Percentiles rank a stretch among this genome's conserved stretches.
Conservation (phyloP, 352 stramenopile genomes). For the Poterioochromonas sp. region DNA sequence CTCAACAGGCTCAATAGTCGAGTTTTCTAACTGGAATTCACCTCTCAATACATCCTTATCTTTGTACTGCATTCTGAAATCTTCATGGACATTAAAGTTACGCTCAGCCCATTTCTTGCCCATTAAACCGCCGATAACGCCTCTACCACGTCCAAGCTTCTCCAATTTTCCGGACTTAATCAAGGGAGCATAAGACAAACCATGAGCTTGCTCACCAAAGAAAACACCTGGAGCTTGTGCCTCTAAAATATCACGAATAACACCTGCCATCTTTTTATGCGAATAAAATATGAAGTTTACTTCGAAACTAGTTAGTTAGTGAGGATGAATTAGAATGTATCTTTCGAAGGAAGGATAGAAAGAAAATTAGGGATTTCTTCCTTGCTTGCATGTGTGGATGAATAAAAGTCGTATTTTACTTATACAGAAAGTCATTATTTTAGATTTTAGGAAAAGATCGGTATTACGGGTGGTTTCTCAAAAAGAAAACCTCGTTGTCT, state of each 20-base stretch:
- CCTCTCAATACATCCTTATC: neutral
- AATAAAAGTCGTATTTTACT: constrained; percentile 18
- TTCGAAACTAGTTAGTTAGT: constrained; percentile 15
- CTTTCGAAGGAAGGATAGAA: constrained; percentile 13
- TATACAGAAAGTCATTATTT: constrained; percentile 18
- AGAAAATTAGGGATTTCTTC: constrained; percentile 15
- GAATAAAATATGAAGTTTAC: constrained; percentile 18
- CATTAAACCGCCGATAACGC: neutral
- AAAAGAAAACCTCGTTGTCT: constrained; percentile 9
- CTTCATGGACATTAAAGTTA: neutral
- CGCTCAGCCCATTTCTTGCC: constrained; percentile 2
- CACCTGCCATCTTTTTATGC: constrained; percentile 11
- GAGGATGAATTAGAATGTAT: constrained; percentile 15
- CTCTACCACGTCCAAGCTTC: neutral
- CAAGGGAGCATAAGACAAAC: neutral
- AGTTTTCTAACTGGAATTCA: neutral
- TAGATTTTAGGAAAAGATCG: constrained; percentile 13
- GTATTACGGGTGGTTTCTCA: constrained; percentile 3
- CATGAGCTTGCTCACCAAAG: constrained; percentile 10
- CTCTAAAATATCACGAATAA: constrained; percentile 17
- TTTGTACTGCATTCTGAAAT: neutral
- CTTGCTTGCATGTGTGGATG: constrained; percentile 10
- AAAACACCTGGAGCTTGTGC: constrained; percentile 10
- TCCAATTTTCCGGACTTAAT: neutral
- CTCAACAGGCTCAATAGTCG: neutral